Evolutionary conservation across 495 filamentous ascomycete genomes (phyloP).

Genomic region (Penicillium odoratum): DNA sequence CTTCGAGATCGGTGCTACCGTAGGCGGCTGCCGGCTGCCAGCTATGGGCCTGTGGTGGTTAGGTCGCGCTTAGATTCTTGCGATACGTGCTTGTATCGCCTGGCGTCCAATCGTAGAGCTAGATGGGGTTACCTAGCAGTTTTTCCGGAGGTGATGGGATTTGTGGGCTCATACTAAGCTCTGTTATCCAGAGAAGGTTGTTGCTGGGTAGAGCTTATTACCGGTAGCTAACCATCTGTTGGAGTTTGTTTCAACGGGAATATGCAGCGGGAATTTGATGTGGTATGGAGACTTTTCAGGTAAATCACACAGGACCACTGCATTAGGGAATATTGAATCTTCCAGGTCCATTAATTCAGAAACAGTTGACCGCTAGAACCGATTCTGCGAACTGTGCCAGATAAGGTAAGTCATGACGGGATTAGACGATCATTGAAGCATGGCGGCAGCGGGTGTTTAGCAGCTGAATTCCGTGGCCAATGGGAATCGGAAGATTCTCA

Average conservation of each 20-base stretch:
- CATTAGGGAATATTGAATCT: conserved; percentile 5
- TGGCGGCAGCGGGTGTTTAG: conserved; percentile 5
- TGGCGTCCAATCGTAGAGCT: conserved; percentile 15
- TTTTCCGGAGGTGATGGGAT: conserved; percentile 9
- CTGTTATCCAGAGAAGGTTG: conserved; percentile 21
- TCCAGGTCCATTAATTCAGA: background rate
- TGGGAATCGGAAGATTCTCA: background rate
- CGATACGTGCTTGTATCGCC: conserved; percentile 8
- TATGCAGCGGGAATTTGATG: conserved; percentile 10
- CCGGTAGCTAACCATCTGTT: background rate
- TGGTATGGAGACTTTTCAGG: background rate
- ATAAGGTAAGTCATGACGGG: conserved; percentile 15
- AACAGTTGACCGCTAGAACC: conserved; percentile 18
- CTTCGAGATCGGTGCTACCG: conserved; percentile 9
- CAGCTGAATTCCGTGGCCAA: conserved; percentile 3
- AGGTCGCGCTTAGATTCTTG: conserved; percentile 24
- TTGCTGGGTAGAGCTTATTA: conserved; percentile 10
- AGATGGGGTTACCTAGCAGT: conserved; percentile 21
- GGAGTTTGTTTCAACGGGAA: conserved; percentile 5
- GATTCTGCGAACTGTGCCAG: background rate
- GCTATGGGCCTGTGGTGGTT: conserved; percentile 20
- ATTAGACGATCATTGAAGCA: conserved; percentile 15
- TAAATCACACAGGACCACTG: conserved; percentile 15
- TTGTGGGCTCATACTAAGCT: background rate
- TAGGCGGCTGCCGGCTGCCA: conserved; percentile 10